These are phyloP conservation scores for Sporodiniella umbellata DNA, from an alignment of 371 early-diverging fungal species.

Conservation along the genomic window DNA sequence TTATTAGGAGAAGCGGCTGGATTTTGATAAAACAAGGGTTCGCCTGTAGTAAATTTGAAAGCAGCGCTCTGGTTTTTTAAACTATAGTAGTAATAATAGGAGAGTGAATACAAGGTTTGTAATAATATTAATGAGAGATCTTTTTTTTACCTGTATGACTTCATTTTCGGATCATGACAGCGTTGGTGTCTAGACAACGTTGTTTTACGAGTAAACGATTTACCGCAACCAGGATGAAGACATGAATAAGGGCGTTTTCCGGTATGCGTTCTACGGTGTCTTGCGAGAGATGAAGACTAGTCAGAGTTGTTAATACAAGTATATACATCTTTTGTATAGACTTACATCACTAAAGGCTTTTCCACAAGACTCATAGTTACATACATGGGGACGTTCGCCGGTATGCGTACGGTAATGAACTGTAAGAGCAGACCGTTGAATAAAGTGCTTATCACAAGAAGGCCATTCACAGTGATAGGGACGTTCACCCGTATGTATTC, in stretches of 20 bases:
- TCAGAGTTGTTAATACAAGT: neutral
- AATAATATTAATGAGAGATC: neutral
- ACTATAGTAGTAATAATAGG: neutral
- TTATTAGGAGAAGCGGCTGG: constrained; percentile 17
- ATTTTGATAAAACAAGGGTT: constrained; percentile 17
- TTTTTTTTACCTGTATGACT: constrained; percentile 20
- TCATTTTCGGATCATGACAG: constrained; percentile 41
- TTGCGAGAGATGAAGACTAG: constrained; percentile 44
- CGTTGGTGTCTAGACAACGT: constrained; percentile 66
- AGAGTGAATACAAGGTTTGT: neutral
- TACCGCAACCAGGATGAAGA: constrained; percentile 46
- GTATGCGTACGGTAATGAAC: constrained; percentile 79
- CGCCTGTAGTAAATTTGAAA: neutral
- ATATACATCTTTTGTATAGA: constrained; percentile 2
- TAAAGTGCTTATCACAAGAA: constrained; percentile 72
- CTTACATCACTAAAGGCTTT: constrained; percentile 62
- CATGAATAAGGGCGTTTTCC: constrained; percentile 48
- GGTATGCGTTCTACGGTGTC: constrained; percentile 50
- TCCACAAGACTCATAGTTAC: constrained; percentile 55
- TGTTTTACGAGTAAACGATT: constrained; percentile 66
- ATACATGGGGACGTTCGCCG: constrained; percentile 76
- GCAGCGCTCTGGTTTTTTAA: neutral
- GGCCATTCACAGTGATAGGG: constrained; percentile 64
- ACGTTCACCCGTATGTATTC: constrained; percentile 74
- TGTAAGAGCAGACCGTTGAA: constrained; percentile 79